Percentiles rank a stretch among this genome's conserved stretches.
Conservation (phyloP, 768 basidiomycete species). For the Rhodosporidiobolus odoratus region DNA sequence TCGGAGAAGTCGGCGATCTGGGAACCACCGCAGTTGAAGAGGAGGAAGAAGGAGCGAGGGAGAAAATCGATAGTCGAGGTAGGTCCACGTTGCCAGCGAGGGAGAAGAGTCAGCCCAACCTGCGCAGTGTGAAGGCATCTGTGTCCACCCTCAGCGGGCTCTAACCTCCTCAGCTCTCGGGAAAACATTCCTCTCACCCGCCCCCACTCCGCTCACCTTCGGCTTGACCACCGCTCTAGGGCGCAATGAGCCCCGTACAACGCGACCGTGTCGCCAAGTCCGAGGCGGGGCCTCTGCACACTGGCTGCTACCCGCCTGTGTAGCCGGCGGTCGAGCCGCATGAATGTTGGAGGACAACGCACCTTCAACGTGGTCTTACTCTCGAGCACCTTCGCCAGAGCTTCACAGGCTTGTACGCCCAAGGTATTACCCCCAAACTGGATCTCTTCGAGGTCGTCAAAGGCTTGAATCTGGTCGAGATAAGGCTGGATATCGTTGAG, state of each 20-base stretch:
- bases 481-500: conserved; percentile 69
- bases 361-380: conserved; percentile 68
- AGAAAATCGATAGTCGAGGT: background rate
- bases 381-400: conserved; percentile 71
- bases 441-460: conserved; percentile 68
- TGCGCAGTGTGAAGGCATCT: too few relatives aligned
- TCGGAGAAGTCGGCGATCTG: conserved; percentile 94
- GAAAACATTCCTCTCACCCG: too few relatives aligned
- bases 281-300: too few relatives aligned
- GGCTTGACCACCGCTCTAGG: too few relatives aligned
- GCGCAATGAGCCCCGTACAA: too few relatives aligned
- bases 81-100: too few relatives aligned
- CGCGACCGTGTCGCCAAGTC: too few relatives aligned
- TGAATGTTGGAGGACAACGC: background rate
- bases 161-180: too few relatives aligned
- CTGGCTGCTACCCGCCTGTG: too few relatives aligned
- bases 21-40: background rate
- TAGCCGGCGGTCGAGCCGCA: background rate
- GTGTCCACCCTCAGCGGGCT: too few relatives aligned
- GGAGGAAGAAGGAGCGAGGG: background rate
- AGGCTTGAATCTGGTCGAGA: conserved; percentile 51
- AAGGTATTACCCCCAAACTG: conserved; percentile 91
- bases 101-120: too few relatives aligned
- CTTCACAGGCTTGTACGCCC: conserved; percentile 81
- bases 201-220: too few relatives aligned